A percentile compares a stretch with the other conserved stretches of the same genome.
Evolutionary conservation across 345 rosid species (phyloP).

Genomic region (Euphorbia lathyris): DNA sequence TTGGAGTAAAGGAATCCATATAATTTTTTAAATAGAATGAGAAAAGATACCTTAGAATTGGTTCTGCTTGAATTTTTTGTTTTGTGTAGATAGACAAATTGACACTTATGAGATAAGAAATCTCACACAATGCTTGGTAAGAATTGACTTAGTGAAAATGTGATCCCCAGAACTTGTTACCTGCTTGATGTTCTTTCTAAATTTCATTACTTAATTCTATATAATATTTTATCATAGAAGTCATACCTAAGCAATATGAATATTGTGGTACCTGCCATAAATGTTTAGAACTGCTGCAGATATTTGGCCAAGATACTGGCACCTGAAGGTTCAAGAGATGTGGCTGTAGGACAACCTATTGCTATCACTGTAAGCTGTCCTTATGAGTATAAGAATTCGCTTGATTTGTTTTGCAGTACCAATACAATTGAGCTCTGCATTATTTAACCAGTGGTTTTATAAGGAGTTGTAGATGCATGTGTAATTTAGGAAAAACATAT

Average conservation of each 20-base stretch:
- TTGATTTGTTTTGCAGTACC: neutral
- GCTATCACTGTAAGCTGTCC: constrained; percentile 50
- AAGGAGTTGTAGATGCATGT: neutral
- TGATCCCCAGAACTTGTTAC: neutral
- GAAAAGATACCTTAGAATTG: no score
- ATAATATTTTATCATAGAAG: neutral
- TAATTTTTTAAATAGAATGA: no score
- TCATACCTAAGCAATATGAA: neutral
- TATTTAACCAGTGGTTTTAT: neutral
- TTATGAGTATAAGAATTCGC: neutral
- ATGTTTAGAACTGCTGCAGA: constrained; percentile 36
- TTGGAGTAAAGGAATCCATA: no score
- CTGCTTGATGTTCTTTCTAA: neutral
- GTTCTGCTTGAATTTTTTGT: no score
- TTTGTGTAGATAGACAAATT: no score
- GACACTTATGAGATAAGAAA: no score
- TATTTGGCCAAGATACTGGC: constrained; percentile 69
- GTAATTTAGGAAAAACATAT: neutral
- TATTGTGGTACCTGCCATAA: neutral
- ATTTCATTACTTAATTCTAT: neutral
- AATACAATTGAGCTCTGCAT: neutral
- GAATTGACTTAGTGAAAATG: no score
- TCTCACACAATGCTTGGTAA: neutral
- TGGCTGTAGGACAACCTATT: constrained; percentile 66
- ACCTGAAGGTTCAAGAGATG: constrained; percentile 67